Base-by-base conservation (phyloP, 345 rosid species). In the Anastatica hierochuntica region DNA sequence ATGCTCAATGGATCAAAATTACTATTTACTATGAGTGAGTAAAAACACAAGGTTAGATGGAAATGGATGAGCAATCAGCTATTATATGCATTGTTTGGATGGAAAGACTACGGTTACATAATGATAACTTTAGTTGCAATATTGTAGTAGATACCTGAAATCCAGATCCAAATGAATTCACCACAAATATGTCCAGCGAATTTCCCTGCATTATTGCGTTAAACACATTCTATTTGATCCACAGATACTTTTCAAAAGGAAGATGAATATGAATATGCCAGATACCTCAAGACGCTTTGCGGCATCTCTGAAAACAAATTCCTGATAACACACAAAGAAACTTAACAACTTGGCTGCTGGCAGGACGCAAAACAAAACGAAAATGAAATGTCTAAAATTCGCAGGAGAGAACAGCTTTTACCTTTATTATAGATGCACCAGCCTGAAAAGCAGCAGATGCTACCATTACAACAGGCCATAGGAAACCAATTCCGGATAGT, bases 91-190 rank as follows among this genome's bases (percentile, higher is more conserved):
- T n/a, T n/a, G n/a, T n/a, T n/a, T n/a, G n/a, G n/a, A n/a, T n/a
- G n/a, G n/a, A n/a, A n/a, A n/a, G n/a, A n/a, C n/a, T 52, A 9
- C 1, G 12, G 42, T 19, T 17, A 19, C 30, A 20, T 19, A 20
- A 31, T n/a, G 19, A 4, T 47, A 40, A 10, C 8, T 37, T 15
- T 56, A 59, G 43, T 20, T 33, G 38, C 15, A 54, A 66, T 23
- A 16, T 37, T 44, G 52, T 35, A 31, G 53, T 41, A 59, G 39
- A 53, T 74, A 83, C 95, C 88, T 89, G 94, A 79, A 83, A 89
- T 53, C 94, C 97, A 60, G 97, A 89, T 67, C 97, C 95, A 58
- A 83, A 83, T 45, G 95, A 85, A 64, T 89, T 85, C 56, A 89
- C 95, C 30, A 83, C 97, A 69, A 89, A 85, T 70, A 89, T 74